Evolutionary conservation across 371 early-diverging fungal genomes (phyloP).

Genomic region (Gilbertella persicaria): DNA sequence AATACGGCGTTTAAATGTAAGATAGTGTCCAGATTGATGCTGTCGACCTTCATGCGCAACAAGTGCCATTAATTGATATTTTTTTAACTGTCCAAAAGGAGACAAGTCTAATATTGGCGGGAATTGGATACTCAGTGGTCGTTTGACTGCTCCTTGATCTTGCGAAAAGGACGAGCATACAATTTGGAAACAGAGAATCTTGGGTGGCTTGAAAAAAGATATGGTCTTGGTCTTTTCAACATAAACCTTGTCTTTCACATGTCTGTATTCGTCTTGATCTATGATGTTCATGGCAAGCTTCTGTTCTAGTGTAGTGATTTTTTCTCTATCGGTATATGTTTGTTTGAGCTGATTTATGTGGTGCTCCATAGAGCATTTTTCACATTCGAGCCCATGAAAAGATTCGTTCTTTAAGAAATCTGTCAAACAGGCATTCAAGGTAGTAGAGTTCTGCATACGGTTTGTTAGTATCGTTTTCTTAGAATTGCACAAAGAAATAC

Average conservation of each 20-base stretch:
- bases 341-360: conserved; percentile 52
- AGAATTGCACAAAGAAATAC: background rate
- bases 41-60: conserved; percentile 79
- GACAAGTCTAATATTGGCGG: conserved; percentile 72
- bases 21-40: conserved; percentile 88
- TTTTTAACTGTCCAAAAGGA: conserved; percentile 62
- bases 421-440: conserved; percentile 59
- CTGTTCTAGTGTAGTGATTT: conserved; percentile 4
- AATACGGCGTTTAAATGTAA: conserved; percentile 70
- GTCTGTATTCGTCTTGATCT: conserved; percentile 5
- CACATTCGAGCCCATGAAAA: conserved; percentile 64
- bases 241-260: conserved; percentile 57
- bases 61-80: conserved; percentile 73
- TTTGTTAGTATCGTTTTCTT: background rate
- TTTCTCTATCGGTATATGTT: conserved; percentile 29
- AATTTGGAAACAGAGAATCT: conserved; percentile 75
- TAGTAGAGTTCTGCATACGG: conserved; percentile 30
- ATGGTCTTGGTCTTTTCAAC: conserved; percentile 57
- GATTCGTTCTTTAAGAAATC: conserved; percentile 63
- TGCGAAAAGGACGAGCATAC: conserved; percentile 69
- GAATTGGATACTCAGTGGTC: conserved; percentile 72
- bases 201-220: conserved; percentile 30
- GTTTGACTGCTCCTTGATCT: conserved; percentile 71
- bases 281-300: too few species aligned
- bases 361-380: conserved; percentile 67